Conservation (phyloP, 1,284 basidiomycete genomes). For the Pholiota adiposa region DNA sequence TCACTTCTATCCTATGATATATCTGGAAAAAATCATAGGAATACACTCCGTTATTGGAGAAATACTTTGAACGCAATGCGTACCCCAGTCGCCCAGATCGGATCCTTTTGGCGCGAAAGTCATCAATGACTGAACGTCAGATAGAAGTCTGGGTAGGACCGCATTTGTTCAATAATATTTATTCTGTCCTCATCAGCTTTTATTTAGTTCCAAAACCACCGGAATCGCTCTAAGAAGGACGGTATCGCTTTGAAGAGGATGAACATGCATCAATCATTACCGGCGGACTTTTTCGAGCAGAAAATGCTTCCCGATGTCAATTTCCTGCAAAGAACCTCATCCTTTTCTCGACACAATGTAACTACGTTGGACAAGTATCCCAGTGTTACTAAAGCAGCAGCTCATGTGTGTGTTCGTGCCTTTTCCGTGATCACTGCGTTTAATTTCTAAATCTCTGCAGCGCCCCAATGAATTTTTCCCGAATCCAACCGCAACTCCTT, state of each 20-base stretch:
- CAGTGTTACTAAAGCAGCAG: too few relatives aligned
- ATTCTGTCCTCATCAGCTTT: background rate
- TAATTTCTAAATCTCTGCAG: too few relatives aligned
- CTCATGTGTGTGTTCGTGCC: too few relatives aligned
- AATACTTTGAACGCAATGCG: constrained; percentile 53
- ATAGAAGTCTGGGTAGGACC: constrained; percentile 61
- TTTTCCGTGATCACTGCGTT: too few relatives aligned
- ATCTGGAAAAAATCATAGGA: constrained; percentile 39
- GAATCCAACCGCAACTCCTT: too few relatives aligned
- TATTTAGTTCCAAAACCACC: constrained; percentile 47
- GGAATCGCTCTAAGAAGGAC: constrained; percentile 40
- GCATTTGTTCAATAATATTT: background rate
- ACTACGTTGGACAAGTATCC: too few relatives aligned
- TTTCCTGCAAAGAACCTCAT: too few relatives aligned
- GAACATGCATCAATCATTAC: background rate
- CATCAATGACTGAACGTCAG: constrained; percentile 53
- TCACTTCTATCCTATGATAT: background rate
- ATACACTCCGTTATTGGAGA: constrained; percentile 50
- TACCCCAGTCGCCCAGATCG: constrained; percentile 54
- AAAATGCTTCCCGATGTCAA: too few relatives aligned
- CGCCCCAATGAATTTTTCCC: too few relatives aligned
- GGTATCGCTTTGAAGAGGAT: constrained; percentile 21
- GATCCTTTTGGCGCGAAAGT: constrained; percentile 42
- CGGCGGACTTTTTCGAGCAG: too few relatives aligned
- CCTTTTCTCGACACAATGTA: too few relatives aligned